A percentile compares a stretch with the other conserved stretches of the same genome.
Conservation (phyloP, 106 monocot genomes). For the Amphibolis antarctica region DNA sequence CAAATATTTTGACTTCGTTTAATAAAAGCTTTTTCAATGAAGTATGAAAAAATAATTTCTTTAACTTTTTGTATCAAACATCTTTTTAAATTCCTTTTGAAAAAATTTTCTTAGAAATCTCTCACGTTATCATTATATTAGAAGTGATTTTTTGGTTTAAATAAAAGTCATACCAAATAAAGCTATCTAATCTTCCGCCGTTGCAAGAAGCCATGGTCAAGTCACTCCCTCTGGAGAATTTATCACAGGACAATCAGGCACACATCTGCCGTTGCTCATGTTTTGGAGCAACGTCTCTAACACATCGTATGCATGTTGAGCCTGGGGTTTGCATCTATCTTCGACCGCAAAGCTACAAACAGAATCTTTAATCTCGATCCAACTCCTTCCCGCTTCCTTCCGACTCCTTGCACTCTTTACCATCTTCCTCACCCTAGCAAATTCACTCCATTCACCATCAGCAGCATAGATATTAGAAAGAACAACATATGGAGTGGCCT, state of each 20-base stretch:
- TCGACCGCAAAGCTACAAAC: slow-evolving; percentile 39
- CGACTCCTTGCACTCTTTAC: slow-evolving; percentile 24
- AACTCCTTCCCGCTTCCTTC: slow-evolving; percentile 70
- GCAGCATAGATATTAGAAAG: slow-evolving; percentile 55
- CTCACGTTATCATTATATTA: no score
- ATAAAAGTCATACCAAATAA: no score
- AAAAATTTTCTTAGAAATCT: no score
- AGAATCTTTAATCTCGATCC: slow-evolving; percentile 46
- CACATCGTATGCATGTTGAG: slow-evolving; percentile 11
- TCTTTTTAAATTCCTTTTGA: no score
- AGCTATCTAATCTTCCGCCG: no score
- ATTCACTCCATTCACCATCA: slow-evolving; percentile 40
- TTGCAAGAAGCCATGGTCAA: neutral
- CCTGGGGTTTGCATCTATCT: slow-evolving; percentile 28
- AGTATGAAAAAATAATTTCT: no score
- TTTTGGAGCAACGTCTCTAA: slow-evolving; percentile 25
- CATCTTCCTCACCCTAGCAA: slow-evolving; percentile 30
- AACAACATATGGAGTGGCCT: slow-evolving; percentile 33
- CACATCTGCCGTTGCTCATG: slow-evolving; percentile 19
- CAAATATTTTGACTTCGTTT: no score
- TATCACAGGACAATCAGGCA: slow-evolving; percentile 1
- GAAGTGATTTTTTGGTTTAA: no score
- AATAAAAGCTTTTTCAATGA: no score
- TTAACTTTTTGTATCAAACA: no score
- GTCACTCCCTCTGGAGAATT: slow-evolving; percentile 5